Evolutionary conservation across 148 eudicot genomes (phyloP), one percentile per base, ranked within the genome.

Genomic region (Camellia japonica): DNA sequence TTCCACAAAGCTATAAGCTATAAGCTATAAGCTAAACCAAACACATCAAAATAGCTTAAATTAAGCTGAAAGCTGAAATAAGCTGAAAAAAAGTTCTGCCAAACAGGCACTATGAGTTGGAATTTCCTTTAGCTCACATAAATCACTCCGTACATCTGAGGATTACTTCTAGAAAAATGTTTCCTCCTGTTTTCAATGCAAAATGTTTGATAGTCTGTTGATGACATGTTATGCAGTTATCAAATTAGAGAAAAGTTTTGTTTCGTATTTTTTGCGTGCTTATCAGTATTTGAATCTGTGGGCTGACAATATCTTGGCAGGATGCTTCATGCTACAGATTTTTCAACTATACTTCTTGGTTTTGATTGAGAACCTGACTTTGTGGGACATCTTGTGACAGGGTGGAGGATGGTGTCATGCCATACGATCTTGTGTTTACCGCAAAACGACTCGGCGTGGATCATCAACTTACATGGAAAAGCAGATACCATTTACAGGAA

Each of bases 381-480:
- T 56, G n/a, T 56, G 68, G 44, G 46, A 58, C 23, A 60, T 73
- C 51, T 76, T 83, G 46, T 88, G 71, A 81, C 88, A 96, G 99
- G 99, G 99, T 80, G 99, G 99, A 85, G 99, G 99, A 74, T 96
- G 99, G 99, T 96, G 99, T 81, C 90, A 96, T 87, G 87, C 81
- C 71, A 66, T 83, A 65, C 81, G 92, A 83, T 81, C 93, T 68
- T 96, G 99, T 83, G 90, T 94, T 73, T 96, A 89, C 80, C 91
- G 98, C 63, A 91, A 96, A 84, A 96, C 79, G n/a, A 92, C 98
- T 77, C 85, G 93, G 75, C 97, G 95, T 75, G 98, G 99, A 76
- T 96, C 99, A 3, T 92, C 95, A 30, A 87, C 79, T 3, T 81
- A 82, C 74, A 92, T 96, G 90, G 98, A 96, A 82, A 96, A 96